Evolutionary conservation across 2,329 filamentous ascomycete species (phyloP).

Genomic region (Septoria linicola): DNA sequence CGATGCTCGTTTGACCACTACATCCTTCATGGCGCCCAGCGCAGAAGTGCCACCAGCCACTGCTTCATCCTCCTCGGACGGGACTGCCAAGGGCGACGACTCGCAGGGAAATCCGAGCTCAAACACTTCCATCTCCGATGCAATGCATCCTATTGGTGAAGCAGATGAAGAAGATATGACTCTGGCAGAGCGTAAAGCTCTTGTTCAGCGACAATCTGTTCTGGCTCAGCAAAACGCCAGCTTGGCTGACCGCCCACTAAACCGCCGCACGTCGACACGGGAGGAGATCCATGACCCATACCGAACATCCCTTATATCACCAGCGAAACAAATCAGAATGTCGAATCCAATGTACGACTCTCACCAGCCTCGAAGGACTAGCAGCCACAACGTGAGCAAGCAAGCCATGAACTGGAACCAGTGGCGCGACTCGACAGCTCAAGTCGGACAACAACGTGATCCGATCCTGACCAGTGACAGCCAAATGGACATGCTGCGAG

Average conservation of each 20-base stretch:
- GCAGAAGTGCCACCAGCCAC: conserved; percentile 31
- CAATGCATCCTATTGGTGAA: conserved; percentile 16
- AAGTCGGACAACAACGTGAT: conserved; percentile 21
- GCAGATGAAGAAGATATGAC: conserved; percentile 66
- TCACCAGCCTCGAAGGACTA: conserved; percentile 55
- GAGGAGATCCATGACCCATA: conserved; percentile 3
- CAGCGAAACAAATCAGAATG: conserved; percentile 15
- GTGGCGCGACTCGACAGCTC: conserved; percentile 59
- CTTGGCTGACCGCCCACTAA: conserved; percentile 7
- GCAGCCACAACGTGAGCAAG: conserved; percentile 47
- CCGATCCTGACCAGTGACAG: conserved; percentile 30
- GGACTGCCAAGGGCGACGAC: conserved; percentile 10
- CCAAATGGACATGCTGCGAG: conserved; percentile 55
- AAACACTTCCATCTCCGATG: conserved; percentile 23
- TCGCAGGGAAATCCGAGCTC: conserved; percentile 19
- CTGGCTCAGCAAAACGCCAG: conserved; percentile 13
- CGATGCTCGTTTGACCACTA: conserved; percentile 41
- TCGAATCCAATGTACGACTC: conserved; percentile 48
- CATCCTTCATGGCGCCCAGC: conserved; percentile 40
- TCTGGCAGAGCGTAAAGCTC: conserved; percentile 60
- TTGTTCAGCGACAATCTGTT: conserved; percentile 36
- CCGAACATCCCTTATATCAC: conserved; percentile 1
- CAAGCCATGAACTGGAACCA: conserved; percentile 49
- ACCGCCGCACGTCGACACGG: conserved; percentile 10
- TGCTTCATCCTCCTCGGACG: conserved; percentile 17